A percentile compares a stretch with the other conserved stretches of the same genome.
Conservation (phyloP, 352 stramenopile genomes). For the Globisporangium emineosum region DNA sequence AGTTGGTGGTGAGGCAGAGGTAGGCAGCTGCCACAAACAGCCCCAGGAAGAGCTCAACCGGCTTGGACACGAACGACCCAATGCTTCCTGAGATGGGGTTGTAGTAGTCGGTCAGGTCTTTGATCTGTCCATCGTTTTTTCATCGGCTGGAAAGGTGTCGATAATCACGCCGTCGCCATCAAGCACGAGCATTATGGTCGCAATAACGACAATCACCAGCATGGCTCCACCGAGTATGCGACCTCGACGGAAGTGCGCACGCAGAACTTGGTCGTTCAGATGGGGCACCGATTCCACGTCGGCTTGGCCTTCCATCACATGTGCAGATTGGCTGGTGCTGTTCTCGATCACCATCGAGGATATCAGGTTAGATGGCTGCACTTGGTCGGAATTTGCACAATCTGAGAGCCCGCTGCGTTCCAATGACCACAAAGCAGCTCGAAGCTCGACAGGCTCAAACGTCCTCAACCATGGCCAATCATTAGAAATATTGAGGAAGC, state of each 20-base stretch:
- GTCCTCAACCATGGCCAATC: too few relatives aligned
- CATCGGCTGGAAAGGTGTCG: not conserved
- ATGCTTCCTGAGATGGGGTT: slow-evolving; percentile 13
- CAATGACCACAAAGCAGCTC: too few relatives aligned
- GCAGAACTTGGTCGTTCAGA: not conserved
- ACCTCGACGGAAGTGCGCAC: not conserved
- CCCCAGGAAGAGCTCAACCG: slow-evolving; percentile 7
- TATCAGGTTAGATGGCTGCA: too few relatives aligned
- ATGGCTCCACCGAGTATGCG: not conserved
- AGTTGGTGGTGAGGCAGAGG: slow-evolving; percentile 12
- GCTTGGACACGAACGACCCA: slow-evolving; percentile 5
- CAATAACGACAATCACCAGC: not conserved
- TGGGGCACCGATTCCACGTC: too few relatives aligned
- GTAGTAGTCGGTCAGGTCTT: slow-evolving; percentile 12
- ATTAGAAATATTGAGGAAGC: too few relatives aligned
- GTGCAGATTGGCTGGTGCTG: too few relatives aligned
- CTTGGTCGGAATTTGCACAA: too few relatives aligned
- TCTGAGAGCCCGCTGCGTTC: too few relatives aligned
- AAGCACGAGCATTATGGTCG: slow-evolving; percentile 2
- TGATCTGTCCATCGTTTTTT: slow-evolving; percentile 6
- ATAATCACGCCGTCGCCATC: not conserved
- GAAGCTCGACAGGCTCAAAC: too few relatives aligned
- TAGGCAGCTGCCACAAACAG: not conserved
- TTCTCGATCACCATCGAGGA: too few relatives aligned
- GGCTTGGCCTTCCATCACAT: too few relatives aligned